Base-by-base conservation (phyloP, 331 rosid species). In the Arachis monticola region DNA sequence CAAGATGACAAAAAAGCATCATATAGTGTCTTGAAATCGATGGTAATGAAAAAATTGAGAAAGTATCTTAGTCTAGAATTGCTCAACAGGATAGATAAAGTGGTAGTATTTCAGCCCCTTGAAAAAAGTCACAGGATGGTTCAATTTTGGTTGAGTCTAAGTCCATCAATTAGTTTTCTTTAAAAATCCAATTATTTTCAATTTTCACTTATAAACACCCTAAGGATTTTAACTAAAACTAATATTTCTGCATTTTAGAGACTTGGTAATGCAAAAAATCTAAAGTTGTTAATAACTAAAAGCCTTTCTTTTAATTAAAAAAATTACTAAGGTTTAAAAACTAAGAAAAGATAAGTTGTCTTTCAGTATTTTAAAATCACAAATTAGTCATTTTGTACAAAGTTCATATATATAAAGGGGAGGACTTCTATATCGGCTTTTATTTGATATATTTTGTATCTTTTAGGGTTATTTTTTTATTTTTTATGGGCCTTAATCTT, bases 1-100 rank as follows among this genome's bases (percentile, higher is more conserved):
- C 38, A 81, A 51, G 89, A 85, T 70, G 88, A 91, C 80, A 88
- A 88, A 60, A 67, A 86, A 14, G 64, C 88, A 66, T 83, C 98
- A 2, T 89, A 89, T 62, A 83, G 80, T 70, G 92, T 89, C 70
- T 72, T 93, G 88, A 91, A 89, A 88, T 81, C 88, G n/a, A 83
- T 88, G 69, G 91, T 89, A 67, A 79, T 85, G 17, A 93, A 91
- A 87, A 97, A 93, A 74, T 88, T 93, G 75, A 85, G 90, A 71
- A 74, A 87, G 67, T 93, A 93, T 80, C 91, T 93, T 81, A 90
- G 97, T 78, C 97, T 93, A 5, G 97, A 93, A 84, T 74, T 93
- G 82, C 97, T 93, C 73, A 93, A 91, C 84, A 82, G 98, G 74
- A 84, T 93, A 73, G 98, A 93, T 70, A 96, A 93, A 86, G 87